phyloP scores from a whole-genome alignment of 345 rosid species.

The Brassica carinata region DNA sequence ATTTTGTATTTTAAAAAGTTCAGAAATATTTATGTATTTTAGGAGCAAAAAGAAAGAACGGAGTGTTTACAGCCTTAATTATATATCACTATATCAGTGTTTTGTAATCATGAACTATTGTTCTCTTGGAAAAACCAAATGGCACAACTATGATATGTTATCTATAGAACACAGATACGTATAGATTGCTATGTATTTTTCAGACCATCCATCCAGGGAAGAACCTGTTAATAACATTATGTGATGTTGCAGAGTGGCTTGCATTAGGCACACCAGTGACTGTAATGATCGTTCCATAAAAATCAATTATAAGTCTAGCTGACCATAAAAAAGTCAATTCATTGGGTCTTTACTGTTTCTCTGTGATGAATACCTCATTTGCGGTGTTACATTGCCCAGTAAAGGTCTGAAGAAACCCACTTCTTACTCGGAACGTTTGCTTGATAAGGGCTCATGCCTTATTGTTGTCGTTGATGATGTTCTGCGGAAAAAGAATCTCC shows the following conservation, averaged over 20 bases:
- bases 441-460: conserved; percentile 29
- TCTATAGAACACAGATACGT: conserved; percentile 26
- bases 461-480: conserved; percentile 8
- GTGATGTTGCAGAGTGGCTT: conserved; percentile 41
- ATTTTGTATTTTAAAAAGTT: no score
- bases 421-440: conserved; percentile 23
- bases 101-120: conserved; percentile 35
- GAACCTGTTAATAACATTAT: conserved; percentile 39
- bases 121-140: conserved; percentile 21
- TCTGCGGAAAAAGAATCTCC: conserved; percentile 22
- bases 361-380: conserved; percentile 37
- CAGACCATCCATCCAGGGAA: conserved; percentile 50
- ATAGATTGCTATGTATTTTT: conserved; percentile 28
- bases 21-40: neutral
- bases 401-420: conserved; percentile 42
- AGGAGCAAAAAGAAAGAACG: neutral
- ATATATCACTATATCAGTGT: conserved; percentile 1
- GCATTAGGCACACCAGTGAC: conserved; percentile 36
- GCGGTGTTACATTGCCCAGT: conserved; percentile 39
- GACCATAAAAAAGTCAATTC: neutral
- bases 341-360: neutral
- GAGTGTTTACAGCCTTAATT: conserved; percentile 19
- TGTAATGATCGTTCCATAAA: conserved; percentile 33
- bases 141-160: conserved; percentile 20
- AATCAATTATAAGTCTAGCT: neutral